Base-by-base conservation (phyloP, 1,284 basidiomycete species). In the Puccinia brachypodii region DNA sequence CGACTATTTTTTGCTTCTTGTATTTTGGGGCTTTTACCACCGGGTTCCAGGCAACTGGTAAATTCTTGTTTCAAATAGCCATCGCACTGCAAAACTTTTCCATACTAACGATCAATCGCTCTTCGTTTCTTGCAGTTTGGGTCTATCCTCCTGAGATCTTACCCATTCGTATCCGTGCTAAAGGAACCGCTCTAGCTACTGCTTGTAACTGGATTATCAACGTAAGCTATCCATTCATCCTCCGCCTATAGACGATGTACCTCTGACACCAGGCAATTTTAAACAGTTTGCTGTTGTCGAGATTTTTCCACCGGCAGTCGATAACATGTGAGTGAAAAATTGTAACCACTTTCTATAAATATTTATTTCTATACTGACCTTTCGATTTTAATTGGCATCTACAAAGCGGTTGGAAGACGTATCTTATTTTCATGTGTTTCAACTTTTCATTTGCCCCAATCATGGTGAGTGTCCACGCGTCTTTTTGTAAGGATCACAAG, bases 21-120 rank as follows among this genome's bases (percentile, higher is more conserved):
- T 86, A 84, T 82, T 83, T 86, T 83, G 85, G 84, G 7, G 71
- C 85, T 3, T 87, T 86, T 83, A 86, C 86, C n/a, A 84, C 85
- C 31, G 85, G 85, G 11, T 86, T 85, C 84, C 85, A 86, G 82
- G 83, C 83, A 31, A 84, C 84, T 42, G 79, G 72, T 81, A 75
- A 28, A 42, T 68, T 31, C 6, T 22, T 47, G 6, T 11, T 33
- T 28, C 25, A 31, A 60, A 7, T 36, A 28, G 47, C 19, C 25
- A 50, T 40, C 13, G 38, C 22, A 60, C 16, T 44, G 25, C 9
- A 38, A 40, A 16, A 16, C 11, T n/a, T 28, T 22, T 64, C 19
- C 36, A 64, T 14, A 6, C 62, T 64, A 6, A 64, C 62, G 11
- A 22, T n/a, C 22, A n/a, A n/a, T n/a, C n/a, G n/a, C n/a, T n/a